A percentile compares a stretch with the other conserved stretches of the same genome.
Conservation (phyloP, 768 basidiomycete species). For the Termitomyces sp. region DNA sequence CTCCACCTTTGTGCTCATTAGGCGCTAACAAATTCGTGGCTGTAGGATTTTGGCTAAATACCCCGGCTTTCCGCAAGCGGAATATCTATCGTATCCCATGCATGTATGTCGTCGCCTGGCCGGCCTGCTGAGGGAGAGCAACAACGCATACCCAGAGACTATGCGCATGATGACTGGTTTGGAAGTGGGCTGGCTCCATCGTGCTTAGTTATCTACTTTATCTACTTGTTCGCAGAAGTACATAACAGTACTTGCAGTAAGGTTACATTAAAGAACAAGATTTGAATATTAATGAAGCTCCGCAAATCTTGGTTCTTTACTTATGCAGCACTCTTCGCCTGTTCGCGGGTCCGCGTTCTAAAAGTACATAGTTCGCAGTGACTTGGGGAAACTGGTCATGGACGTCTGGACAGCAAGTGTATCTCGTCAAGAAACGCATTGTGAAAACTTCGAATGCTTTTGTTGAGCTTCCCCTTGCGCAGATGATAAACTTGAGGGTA, state of each 20-base stretch:
- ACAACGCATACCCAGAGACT: slow-evolving; percentile 68
- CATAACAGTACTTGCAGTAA: not conserved
- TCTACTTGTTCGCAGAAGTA: not conserved
- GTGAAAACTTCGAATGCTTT: no score
- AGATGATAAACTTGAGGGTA: no score
- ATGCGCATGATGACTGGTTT: slow-evolving; percentile 79
- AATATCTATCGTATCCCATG: slow-evolving; percentile 82
- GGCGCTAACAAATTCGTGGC: slow-evolving; percentile 3
- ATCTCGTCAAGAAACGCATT: no score
- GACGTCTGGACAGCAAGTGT: no score
- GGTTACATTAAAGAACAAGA: not conserved
- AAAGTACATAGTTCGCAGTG: no score
- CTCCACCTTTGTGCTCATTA: not conserved
- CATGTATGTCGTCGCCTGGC: slow-evolving; percentile 73
- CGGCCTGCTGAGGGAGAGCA: slow-evolving; percentile 73
- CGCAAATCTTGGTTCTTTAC: not conserved
- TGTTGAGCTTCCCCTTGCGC: no score
- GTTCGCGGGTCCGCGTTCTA: not conserved
- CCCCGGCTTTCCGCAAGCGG: slow-evolving; percentile 86
- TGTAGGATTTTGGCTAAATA: slow-evolving; percentile 62
- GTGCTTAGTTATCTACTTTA: slow-evolving; percentile 26
- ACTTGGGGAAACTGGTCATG: no score
- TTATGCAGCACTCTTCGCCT: not conserved
- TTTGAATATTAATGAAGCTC: not conserved
- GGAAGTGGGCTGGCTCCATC: slow-evolving; percentile 77